These are phyloP conservation scores for Colletotrichum acutatum DNA, from an alignment of 2,329 filamentous ascomycete species.

Conservation along the genomic window DNA sequence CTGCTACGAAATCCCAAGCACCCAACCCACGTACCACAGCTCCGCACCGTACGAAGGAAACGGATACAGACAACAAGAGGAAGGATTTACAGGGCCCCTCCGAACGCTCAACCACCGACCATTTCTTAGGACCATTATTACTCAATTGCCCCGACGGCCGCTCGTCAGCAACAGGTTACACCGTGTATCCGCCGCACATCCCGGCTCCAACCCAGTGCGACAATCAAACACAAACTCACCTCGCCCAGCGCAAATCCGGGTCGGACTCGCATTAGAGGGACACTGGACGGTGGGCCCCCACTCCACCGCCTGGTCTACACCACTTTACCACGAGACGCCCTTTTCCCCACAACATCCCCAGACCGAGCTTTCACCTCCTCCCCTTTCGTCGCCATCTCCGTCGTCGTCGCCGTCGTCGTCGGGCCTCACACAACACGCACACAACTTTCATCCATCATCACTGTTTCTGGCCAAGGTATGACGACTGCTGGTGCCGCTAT, in stretches of 20 bases:
- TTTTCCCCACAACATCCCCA: slow-evolving; percentile 37
- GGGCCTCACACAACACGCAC: slow-evolving; percentile 12
- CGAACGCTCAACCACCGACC: slow-evolving; percentile 7
- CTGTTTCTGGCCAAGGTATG: slow-evolving; percentile 36
- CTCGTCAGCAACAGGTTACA: slow-evolving; percentile 28
- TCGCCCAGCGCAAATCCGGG: slow-evolving; percentile 14
- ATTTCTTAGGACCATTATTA: neutral
- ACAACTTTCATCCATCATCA: slow-evolving; percentile 13
- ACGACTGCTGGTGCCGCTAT: slow-evolving; percentile 38
- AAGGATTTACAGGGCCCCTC: slow-evolving; percentile 9
- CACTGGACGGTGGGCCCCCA: slow-evolving; percentile 33
- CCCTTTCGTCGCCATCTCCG: slow-evolving; percentile 31
- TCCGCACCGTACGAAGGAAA: slow-evolving; percentile 5
- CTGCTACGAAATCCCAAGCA: slow-evolving; percentile 8
- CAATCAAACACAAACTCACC: neutral
- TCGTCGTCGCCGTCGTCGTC: slow-evolving; percentile 20
- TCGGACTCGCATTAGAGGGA: slow-evolving; percentile 34
- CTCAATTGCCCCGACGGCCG: slow-evolving; percentile 29
- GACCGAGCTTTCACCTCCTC: slow-evolving; percentile 36
- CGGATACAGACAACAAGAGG: slow-evolving; percentile 2
- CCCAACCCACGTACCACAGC: neutral
- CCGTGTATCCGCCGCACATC: slow-evolving; percentile 30
- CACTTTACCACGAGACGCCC: slow-evolving; percentile 35
- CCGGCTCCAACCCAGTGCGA: slow-evolving; percentile 31
- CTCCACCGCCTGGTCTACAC: slow-evolving; percentile 35